Evolutionary conservation across 441 rosid species (phyloP), one percentile per base, ranked within the genome.

Genomic region (Populus tomentosa): DNA sequence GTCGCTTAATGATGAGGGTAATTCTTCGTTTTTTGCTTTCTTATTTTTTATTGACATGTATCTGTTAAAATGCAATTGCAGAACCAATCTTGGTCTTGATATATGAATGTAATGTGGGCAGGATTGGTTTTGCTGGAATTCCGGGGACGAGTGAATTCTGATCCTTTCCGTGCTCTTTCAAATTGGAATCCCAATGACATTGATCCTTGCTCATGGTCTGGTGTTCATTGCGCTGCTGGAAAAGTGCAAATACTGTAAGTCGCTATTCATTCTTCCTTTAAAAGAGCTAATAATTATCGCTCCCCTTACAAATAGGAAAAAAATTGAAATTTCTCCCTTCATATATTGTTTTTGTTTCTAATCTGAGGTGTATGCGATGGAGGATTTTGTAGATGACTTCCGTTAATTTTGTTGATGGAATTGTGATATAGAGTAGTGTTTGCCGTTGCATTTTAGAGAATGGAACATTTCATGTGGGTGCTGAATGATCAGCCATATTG

Each of bases 171-270:
- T 80, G 88, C 80, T 56, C 85, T 94, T 71, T 85, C 85, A 20
- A 86, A 89, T 73, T 96, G 99, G 99, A 85, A 87, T 82, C 71
- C 71, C 9, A 77, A 78, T 67, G 90, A 89, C 71, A 71, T 50
- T 36, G 82, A 85, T 76, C 90, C 97, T 9, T 96, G 99, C 70
- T 76, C 46, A 28, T 96, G 99, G 99, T 83, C 82, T 21, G 95
- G 96, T 10, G 89, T 96, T 61, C 84, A 80, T 69, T 96, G 98
- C 69, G 88, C 80, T 53, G 86, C 86, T 40, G 89, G 89, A 75
- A 79, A 88, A 86, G 97, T 94, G 82, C 88, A 88, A 75, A 83
- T 80, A 75, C 87, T 96, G 99, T 96, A 89, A 89, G 98, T 88
- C 20, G 79, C 70, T 11, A 3, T 68, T 67, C 70, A 13, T 71